A percentile compares a stretch with the other conserved stretches of the same genome.
These are phyloP conservation scores for Tylopilus sp. DNA, from an alignment of 1,284 basidiomycete species.

Conservation along the genomic window DNA sequence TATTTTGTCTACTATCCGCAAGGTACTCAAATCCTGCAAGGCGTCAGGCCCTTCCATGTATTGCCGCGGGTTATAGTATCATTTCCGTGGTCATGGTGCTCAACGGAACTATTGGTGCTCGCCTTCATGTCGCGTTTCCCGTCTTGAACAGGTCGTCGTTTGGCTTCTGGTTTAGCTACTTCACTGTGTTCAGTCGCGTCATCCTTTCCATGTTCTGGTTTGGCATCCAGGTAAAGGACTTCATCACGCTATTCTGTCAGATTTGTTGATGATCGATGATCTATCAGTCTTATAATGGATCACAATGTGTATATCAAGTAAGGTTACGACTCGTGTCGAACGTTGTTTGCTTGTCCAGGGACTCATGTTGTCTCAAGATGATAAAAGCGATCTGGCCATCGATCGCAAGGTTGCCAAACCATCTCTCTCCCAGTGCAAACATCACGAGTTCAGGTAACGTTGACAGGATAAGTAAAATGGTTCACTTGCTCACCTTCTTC, in stretches of 20 bases:
- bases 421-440: constrained; percentile 46
- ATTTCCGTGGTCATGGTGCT: constrained; percentile 47
- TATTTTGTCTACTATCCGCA: neutral
- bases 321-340: neutral
- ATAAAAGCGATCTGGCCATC: constrained; percentile 66
- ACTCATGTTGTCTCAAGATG: constrained; percentile 38
- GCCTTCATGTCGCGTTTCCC: constrained; percentile 60
- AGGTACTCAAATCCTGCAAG: constrained; percentile 25
- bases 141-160: constrained; percentile 61
- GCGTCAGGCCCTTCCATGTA: constrained; percentile 50
- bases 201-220: constrained; percentile 64
- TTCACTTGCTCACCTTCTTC: constrained; percentile 3
- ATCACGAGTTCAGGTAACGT: constrained; percentile 51
- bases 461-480: neutral
- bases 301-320: constrained; percentile 33
- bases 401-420: constrained; percentile 53
- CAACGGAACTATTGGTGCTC: constrained; percentile 58
- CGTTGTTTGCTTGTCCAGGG: neutral
- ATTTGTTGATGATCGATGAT: constrained; percentile 3
- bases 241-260: neutral
- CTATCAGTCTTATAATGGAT: constrained; percentile 27
- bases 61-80: constrained; percentile 44
- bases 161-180: constrained; percentile 63
- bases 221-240: constrained; percentile 41
- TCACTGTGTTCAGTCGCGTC: constrained; percentile 58